phyloP scores from a whole-genome alignment of 1,284 basidiomycete genomes.

The Pseudozyma flocculosa region DNA sequence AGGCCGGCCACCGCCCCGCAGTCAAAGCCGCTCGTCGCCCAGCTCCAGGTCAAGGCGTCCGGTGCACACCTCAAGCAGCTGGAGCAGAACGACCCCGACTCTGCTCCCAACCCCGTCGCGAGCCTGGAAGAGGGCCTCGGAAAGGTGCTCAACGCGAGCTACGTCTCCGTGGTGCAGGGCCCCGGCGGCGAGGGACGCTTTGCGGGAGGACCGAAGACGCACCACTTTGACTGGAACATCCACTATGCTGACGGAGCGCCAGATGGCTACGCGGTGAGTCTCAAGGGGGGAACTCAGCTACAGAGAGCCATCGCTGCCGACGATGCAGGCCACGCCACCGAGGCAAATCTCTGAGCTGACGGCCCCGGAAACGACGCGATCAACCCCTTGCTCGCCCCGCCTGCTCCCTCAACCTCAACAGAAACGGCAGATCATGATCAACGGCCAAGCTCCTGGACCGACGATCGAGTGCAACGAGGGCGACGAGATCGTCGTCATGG shows the following conservation, averaged over 20 bases:
- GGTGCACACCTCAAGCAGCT: not conserved
- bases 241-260: not conserved
- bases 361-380: too few species aligned
- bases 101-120: too few species aligned
- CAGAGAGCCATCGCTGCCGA: too few species aligned
- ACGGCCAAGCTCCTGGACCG: slow-evolving; percentile 47
- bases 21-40: too few species aligned
- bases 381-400: too few species aligned
- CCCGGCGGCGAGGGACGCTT: not conserved
- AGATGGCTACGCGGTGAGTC: not conserved
- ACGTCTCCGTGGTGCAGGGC: not conserved
- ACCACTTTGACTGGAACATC: not conserved
- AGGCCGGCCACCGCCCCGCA: too few species aligned
- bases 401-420: too few species aligned
- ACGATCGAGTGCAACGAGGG: slow-evolving; percentile 48
- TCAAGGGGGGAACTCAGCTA: not conserved
- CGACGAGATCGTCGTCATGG: slow-evolving; percentile 46
- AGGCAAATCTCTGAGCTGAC: too few species aligned
- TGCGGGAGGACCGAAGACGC: too few species aligned
- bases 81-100: not conserved
- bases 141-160: not conserved
- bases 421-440: slow-evolving; percentile 46
- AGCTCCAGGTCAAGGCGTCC: too few species aligned
- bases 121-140: not conserved
- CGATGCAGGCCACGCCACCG: too few species aligned